Evolutionary conservation across 202 grass and related monocot genomes (phyloP).

Genomic region (Zoysia matrella): DNA sequence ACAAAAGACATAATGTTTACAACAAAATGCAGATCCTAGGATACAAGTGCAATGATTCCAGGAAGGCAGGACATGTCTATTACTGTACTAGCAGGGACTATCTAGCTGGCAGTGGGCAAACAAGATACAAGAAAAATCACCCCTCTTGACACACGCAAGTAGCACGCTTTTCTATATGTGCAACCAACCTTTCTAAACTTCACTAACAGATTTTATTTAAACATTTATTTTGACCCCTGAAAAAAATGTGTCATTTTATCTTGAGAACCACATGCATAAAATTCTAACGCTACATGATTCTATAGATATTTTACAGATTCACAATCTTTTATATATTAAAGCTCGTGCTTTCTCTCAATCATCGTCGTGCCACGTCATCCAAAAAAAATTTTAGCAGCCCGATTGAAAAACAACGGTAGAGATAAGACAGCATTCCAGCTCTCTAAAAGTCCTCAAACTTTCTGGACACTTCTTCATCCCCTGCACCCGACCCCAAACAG

Average conservation of each 20-base stretch:
- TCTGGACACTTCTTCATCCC: too few relatives aligned
- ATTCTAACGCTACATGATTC: background rate
- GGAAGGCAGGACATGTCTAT: background rate
- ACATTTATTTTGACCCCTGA: conserved; percentile 9
- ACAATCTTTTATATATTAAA: background rate
- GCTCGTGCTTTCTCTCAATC: too few relatives aligned
- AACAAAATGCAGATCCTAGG: conserved; percentile 12
- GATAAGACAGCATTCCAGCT: too few relatives aligned
- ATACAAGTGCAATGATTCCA: conserved; percentile 13
- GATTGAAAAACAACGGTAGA: too few relatives aligned
- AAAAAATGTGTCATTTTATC: background rate
- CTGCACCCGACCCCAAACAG: too few relatives aligned
- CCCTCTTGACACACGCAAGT: background rate
- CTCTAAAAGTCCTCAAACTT: too few relatives aligned
- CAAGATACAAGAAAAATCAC: background rate
- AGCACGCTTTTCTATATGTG: background rate
- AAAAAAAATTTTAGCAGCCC: too few relatives aligned
- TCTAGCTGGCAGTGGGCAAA: conserved; percentile 2
- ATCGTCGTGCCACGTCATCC: too few relatives aligned
- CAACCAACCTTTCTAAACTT: background rate
- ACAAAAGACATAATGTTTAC: conserved; percentile 6
- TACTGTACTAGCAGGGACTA: background rate
- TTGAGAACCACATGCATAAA: background rate
- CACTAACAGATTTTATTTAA: background rate
- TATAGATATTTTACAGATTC: background rate